Percentiles rank a stretch among this genome's conserved stretches.
These are phyloP conservation scores for Solanum lignicaule DNA, from an alignment of 257 asterid genomes.

Conservation along the genomic window DNA sequence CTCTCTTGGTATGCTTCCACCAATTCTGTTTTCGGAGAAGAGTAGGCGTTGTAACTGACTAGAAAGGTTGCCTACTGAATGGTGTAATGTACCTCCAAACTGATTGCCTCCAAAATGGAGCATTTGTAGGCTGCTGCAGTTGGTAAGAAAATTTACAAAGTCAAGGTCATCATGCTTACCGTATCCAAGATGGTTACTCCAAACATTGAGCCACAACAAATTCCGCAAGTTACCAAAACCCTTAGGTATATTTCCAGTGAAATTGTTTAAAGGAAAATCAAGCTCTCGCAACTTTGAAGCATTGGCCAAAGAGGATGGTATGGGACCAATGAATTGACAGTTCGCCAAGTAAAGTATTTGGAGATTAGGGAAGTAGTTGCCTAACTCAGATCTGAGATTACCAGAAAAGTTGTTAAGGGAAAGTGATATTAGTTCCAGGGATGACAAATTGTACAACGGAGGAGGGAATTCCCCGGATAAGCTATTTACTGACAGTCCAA, in stretches of 20 bases:
- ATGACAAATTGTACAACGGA: constrained; percentile 22
- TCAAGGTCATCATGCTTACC: constrained; percentile 19
- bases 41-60: constrained; percentile 16
- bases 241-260: constrained; percentile 28
- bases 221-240: constrained; percentile 19
- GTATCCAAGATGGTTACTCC: constrained; percentile 12
- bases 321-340: constrained; percentile 23
- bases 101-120: constrained; percentile 20
- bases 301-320: constrained; percentile 34
- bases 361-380: constrained; percentile 21
- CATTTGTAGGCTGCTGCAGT: constrained; percentile 13
- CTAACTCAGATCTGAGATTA: constrained; percentile 19
- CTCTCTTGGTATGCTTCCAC: constrained; percentile 30
- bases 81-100: constrained; percentile 27
- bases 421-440: constrained; percentile 18
- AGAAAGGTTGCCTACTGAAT: constrained; percentile 20
- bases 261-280: constrained; percentile 21
- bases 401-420: constrained; percentile 28
- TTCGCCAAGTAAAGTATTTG: constrained; percentile 12
- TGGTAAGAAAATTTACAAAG: constrained; percentile 19
- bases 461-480: constrained; percentile 32
- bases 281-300: constrained; percentile 19
- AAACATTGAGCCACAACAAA: constrained; percentile 9
- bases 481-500: constrained; percentile 11
- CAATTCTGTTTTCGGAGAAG: constrained; percentile 10